phyloP scores from a whole-genome alignment of 352 stramenopile genomes.

The Halophytophthora batemanensis region DNA sequence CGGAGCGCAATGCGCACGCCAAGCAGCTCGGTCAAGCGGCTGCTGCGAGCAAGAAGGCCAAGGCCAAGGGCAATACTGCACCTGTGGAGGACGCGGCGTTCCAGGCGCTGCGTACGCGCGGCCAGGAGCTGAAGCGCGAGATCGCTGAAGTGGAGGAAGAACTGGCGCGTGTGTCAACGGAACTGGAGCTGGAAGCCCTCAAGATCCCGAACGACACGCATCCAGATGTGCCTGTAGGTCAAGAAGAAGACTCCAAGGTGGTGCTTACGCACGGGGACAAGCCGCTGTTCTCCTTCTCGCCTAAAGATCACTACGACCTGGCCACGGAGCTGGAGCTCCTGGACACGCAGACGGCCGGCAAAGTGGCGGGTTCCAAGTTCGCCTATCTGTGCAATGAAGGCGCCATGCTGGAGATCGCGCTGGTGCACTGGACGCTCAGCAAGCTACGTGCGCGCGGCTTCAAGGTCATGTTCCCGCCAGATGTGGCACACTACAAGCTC shows the following conservation, averaged over 20 bases:
- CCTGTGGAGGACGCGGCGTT: conserved; percentile 23
- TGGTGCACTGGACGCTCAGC: conserved; percentile 77
- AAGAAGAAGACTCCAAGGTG: conserved; percentile 53
- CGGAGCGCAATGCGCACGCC: conserved; percentile 62
- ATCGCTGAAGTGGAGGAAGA: conserved; percentile 43
- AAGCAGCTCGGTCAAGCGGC: conserved; percentile 52
- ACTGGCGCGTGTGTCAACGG: conserved; percentile 35
- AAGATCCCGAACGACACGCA: conserved; percentile 81
- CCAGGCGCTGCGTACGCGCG: conserved; percentile 35
- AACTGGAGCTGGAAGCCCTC: conserved; percentile 64
- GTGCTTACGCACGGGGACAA: conserved; percentile 54
- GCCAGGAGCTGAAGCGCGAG: conserved; percentile 53
- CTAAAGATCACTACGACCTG: conserved; percentile 74
- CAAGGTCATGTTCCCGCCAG: conserved; percentile 69
- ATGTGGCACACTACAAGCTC: conserved; percentile 81
- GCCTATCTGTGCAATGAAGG: conserved; percentile 84
- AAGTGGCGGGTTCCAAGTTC: conserved; percentile 82
- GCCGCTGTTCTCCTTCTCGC: conserved; percentile 50
- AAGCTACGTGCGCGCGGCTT: conserved; percentile 73
- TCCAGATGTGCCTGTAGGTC: conserved; percentile 57
- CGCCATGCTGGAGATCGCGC: conserved; percentile 84
- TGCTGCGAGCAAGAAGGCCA: conserved; percentile 38
- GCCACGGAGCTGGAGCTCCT: conserved; percentile 63
- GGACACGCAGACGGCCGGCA: conserved; percentile 65
- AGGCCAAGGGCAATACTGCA: no score